phyloP scores from a whole-genome alignment of 129 eudicot genomes.

The Daucus carota region DH1_v3.0 NC_030383.2:13001001-13001500 shows the following conservation, averaged over 20 bases:
- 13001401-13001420: neutral
- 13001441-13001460: neutral
- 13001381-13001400: neutral
- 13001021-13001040: slow-evolving; percentile 81
- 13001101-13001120: neutral
- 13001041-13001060: slow-evolving; percentile 42
- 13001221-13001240: neutral
- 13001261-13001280: neutral
- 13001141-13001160: neutral
- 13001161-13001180: neutral
- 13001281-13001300: neutral
- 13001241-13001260: neutral
- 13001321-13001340: neutral
- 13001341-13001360: neutral
- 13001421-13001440: neutral
- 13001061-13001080: neutral
- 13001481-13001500: neutral
- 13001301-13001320: neutral
- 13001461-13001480: neutral
- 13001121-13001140: neutral
- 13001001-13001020: slow-evolving; percentile 93
- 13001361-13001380: neutral
- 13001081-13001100: neutral
- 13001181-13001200: neutral
- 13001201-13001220: neutral